Base-by-base conservation (phyloP, 2,329 filamentous ascomycete species). In the Trichoderma koningii region DNA sequence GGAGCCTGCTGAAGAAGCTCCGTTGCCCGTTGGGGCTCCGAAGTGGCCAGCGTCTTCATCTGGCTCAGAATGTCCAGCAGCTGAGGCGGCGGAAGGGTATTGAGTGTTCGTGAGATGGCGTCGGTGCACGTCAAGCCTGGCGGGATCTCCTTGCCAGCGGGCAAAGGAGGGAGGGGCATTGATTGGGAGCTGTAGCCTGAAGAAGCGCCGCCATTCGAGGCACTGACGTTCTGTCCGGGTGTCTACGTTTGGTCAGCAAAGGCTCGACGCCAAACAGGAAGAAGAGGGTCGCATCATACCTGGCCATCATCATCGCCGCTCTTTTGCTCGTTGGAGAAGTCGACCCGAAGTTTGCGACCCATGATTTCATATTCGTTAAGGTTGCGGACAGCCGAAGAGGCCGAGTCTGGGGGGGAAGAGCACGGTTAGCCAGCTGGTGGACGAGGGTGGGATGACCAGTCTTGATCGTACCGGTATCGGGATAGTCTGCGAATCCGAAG, bases 401-500 rank as follows among this genome's bases (percentile, higher is more conserved):
- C 95, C 28, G 93, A 89, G 72, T 89, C 87, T 87, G 47, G 9
- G 41, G 9, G 41, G 30, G 7, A 21, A 50, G 28, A 15, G 5
- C 6, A 41, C 5, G 5, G 64, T 73, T 56, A 76, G 71, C 63
- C 26, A 48, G 38, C 45, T 21, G 10, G 50, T 28, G 10, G 14
- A 42, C 15, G 44, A 60, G 47, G n/a, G 7, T 4, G 26, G 19
- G 50, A 23, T 26, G 17, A 38, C 30, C 30, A 34, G 34, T 14
- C 10, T 42, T 30, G 7, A 17, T 66, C 76, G 42, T 84, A 85
- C 96, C 94, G 66, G 91, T 88, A 74, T 98, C 95, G 63, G 92
- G 90, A 74, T 96, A 99, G 76, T 98, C 94, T 73, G 93, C 91
- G 73, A 98, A 99, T 42, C 95, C 95, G 76, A 97, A 99, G 19